Evolutionary conservation across 805 yeast genomes (phyloP).

Genomic region (Myxozyma neglecta): DNA sequence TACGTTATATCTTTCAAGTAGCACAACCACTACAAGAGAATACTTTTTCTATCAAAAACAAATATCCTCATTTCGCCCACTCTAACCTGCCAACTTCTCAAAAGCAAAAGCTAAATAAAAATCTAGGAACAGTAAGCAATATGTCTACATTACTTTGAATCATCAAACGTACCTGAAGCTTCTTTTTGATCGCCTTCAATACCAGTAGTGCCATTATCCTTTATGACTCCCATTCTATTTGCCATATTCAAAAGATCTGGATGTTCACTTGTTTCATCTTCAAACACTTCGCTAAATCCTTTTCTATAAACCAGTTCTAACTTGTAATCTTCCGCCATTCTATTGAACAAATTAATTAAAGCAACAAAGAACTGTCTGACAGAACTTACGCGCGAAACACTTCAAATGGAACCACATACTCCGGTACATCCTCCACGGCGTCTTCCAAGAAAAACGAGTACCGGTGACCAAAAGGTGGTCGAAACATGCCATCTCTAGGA

Average conservation of each 20-base stretch:
- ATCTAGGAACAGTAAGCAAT: no score
- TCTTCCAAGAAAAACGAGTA: conserved; percentile 82
- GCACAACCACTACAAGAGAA: neutral
- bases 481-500: conserved; percentile 71
- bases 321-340: conserved; percentile 80
- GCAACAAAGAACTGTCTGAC: neutral
- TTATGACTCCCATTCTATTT: conserved; percentile 49
- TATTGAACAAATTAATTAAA: neutral
- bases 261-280: conserved; percentile 68
- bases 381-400: conserved; percentile 54
- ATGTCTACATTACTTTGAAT: conserved; percentile 56
- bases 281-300: conserved; percentile 79
- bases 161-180: conserved; percentile 82
- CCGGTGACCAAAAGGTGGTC: conserved; percentile 76
- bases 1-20: no score
- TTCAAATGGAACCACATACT: conserved; percentile 94
- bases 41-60: neutral
- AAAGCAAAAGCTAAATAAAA: neutral
- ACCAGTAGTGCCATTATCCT: conserved; percentile 79
- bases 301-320: conserved; percentile 68
- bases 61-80: neutral
- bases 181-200: conserved; percentile 88
- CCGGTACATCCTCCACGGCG: conserved; percentile 96
- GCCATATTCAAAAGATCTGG: conserved; percentile 38
- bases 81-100: neutral